Evolutionary conservation across 257 asterid genomes (phyloP), one percentile per base, ranked within the genome.

Genomic region (Solanum sejunctum): DNA sequence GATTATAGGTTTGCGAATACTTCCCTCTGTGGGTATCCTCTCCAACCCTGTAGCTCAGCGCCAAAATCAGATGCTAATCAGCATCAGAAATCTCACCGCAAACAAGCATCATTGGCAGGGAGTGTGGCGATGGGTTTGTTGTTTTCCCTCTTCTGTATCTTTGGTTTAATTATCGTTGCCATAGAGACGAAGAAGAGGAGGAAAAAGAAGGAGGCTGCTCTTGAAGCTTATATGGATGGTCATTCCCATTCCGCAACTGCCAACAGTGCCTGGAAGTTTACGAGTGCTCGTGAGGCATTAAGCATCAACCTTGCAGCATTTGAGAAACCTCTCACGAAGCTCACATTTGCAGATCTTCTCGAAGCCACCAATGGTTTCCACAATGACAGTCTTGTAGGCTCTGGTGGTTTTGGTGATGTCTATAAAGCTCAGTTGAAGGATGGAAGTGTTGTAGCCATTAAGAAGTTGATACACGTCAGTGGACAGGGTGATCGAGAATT

Each of bases 321-420:
- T 55, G 99, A 94, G 80, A 94, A 92, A 95, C 98, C 98, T 8
- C 89, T 96, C 12, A 85, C 89, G 87, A 96, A 92, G 89, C 98
- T 96, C 55, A 96, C 99, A 2, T 94, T 96, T 79, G 98, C 98
- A 0, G 98, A 96, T 84, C 98, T 96, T 84, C 91, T 96, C 0
- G 98, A 93, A 81, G 98, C 99, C 84, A 96, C 99, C 2, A 91
- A 93, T 36, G 94, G 97, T 47, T 96, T 96, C 87, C 96, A 93
- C 75, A 88, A 86, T 20, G 96, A 93, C 57, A 89, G 92, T 89
- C 93, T 96, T 1, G 87, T 96, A 1, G 99, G 99, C 3, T 93
- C 98, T 1, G 99, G 99, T 52, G 99, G 99, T 20, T 96, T 94
- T 23, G 99, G 99, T 1, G 99, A 96, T 67, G 99, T 96, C 71